Evolutionary conservation across 805 yeast species (phyloP), one percentile per base, ranked within the genome.

Genomic region (Kodamaea kaohsiungensis): DNA sequence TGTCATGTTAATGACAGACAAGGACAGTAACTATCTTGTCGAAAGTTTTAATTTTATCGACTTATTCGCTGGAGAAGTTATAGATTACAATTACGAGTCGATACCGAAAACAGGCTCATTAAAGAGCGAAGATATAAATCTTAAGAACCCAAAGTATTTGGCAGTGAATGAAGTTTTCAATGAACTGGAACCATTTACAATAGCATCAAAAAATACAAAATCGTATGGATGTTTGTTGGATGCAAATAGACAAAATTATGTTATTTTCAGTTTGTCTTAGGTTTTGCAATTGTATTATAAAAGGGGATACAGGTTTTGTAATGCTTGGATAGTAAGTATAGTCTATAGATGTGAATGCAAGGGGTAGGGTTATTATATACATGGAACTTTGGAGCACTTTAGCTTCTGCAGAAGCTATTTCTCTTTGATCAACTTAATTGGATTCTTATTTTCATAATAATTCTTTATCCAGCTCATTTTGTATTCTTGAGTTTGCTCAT

Each of bases 221-320:
- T 55, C 66, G 0, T 63, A 68, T 43, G 80, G 76, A 5, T 75
- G 79, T 55, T 55, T 81, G 13, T 56, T 80, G 37, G 83, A 79
- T 56, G 57, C 63, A 7, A 61, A 73, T 22, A 73, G 65, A 49
- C 76, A 71, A 56, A 69, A 73, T 50, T 79, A 78, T 58, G 57
- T 67, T 25, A 69, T 78, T 13, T 64, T 79, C 38, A 67, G 66
- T 55, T 55, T 51, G 65, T 55, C 45, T 9, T 40, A 13, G 25
- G 40, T 30, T n/a, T 6, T 30, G 43, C 27, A 9, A 33, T 5
- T 30, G n/a, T 37, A 37, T 37, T 37, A 37, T 37, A 37, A 7
- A 37, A 37, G 16, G 7, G n/a, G 39, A 4, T 4, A 13, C 7
- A 7, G 3, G 7, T 37, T 37, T 37, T 37, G 16, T 22, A 22